phyloP scores from a whole-genome alignment of 805 yeast genomes.

The Komagataella populi region DNA sequence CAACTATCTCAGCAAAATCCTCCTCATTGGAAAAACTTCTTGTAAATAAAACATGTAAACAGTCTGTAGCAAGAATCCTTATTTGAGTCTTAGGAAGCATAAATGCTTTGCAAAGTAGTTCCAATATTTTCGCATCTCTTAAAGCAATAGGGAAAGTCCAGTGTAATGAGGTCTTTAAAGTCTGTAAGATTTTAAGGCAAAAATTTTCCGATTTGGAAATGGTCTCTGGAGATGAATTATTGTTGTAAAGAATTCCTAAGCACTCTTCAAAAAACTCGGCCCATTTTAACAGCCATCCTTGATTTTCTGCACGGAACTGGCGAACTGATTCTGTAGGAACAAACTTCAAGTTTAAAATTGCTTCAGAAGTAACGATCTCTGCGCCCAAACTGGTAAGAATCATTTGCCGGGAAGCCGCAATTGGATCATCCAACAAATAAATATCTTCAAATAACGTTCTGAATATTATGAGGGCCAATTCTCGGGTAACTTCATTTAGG shows the following conservation, averaged over 20 bases:
- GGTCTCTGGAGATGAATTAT: conserved; percentile 18
- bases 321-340: conserved; percentile 52
- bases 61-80: conserved; percentile 77
- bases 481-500: conserved; percentile 47
- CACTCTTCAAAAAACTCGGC: conserved; percentile 33
- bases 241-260: conserved; percentile 18
- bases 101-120: conserved; percentile 46
- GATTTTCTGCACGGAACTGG: conserved; percentile 50
- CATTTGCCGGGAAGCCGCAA: conserved; percentile 70
- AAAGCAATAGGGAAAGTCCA: conserved; percentile 81
- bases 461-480: conserved; percentile 62
- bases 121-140: conserved; percentile 49
- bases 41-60: conserved; percentile 79
- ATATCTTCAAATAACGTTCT: conserved; percentile 89
- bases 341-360: conserved; percentile 46
- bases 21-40: conserved; percentile 51
- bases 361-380: conserved; percentile 64
- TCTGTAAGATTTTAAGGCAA: conserved; percentile 58
- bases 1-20: conserved; percentile 70
- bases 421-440: conserved; percentile 81
- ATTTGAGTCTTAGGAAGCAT: conserved; percentile 46
- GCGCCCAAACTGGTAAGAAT: conserved; percentile 73
- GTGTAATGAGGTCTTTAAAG: conserved; percentile 78
- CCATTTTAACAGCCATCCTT: conserved; percentile 89
- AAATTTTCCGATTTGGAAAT: conserved; percentile 17